Conservation (phyloP, 108 stramenopile species). For the Stephanodiscus minutulus region DNA sequence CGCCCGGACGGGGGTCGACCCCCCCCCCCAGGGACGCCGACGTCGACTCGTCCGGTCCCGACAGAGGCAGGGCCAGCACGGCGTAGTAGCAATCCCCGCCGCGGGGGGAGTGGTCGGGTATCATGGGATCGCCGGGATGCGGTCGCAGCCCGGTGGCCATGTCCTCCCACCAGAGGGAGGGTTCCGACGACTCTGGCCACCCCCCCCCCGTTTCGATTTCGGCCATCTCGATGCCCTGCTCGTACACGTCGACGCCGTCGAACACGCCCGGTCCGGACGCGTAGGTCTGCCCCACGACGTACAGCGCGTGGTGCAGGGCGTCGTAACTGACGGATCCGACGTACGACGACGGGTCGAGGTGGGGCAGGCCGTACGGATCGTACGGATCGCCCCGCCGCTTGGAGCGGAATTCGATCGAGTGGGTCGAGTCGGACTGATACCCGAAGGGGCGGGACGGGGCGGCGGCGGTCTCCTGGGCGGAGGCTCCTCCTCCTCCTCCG, state of each 20-base stretch:
- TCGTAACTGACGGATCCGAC: slow-evolving; percentile 56
- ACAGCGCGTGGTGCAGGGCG: slow-evolving; percentile 48
- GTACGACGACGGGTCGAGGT: slow-evolving; percentile 44
- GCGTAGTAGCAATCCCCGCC: slow-evolving; percentile 49
- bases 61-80: slow-evolving; percentile 30
- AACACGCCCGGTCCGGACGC: slow-evolving; percentile 17
- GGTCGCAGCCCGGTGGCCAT: slow-evolving; percentile 23
- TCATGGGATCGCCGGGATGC: slow-evolving; percentile 26
- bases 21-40: neutral
- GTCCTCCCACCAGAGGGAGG: slow-evolving; percentile 28
- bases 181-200: too few relatives aligned
- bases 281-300: slow-evolving; percentile 51
- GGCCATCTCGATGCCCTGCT: slow-evolving; percentile 1
- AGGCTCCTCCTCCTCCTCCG: too few relatives aligned
- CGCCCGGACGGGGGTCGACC: neutral
- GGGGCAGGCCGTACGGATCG: neutral
- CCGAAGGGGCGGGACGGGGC: slow-evolving; percentile 32
- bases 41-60: neutral
- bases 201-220: neutral
- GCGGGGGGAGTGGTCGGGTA: slow-evolving; percentile 15
- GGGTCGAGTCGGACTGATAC: slow-evolving; percentile 48
- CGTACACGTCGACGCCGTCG: slow-evolving; percentile 38
- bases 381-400: neutral
- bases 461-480: neutral
- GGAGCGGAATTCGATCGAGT: slow-evolving; percentile 11